Conservation (phyloP, 1,284 basidiomycete species). For the Laetiporus sulphureus region DNA sequence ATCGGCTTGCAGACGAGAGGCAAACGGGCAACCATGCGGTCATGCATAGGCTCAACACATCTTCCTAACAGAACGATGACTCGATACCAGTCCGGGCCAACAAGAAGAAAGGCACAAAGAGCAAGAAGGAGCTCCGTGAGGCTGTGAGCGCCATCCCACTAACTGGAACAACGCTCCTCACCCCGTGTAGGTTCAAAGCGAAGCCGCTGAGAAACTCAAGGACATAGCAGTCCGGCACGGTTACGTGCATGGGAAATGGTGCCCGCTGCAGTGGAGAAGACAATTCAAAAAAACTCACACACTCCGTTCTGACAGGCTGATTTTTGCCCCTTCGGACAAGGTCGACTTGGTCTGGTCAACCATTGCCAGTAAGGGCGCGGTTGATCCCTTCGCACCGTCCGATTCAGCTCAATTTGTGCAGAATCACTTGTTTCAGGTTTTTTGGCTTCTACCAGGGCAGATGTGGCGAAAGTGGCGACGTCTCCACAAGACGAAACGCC, state of each 20-base stretch:
- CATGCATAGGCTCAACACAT: too few species aligned
- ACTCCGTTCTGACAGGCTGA: conserved; percentile 37
- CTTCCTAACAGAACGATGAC: conserved; percentile 56
- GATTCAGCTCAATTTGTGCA: conserved; percentile 18
- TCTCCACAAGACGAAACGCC: conserved; percentile 40
- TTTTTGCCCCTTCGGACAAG: conserved; percentile 53
- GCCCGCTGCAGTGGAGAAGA: neutral
- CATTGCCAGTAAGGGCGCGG: conserved; percentile 40
- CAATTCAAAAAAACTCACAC: neutral
- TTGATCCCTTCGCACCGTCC: neutral
- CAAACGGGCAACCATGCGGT: too few species aligned
- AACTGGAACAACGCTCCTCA: too few species aligned
- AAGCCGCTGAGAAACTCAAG: conserved; percentile 50
- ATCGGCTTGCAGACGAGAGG: too few species aligned
- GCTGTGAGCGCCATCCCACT: too few species aligned
- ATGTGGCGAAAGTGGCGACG: conserved; percentile 57
- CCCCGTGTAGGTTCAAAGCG: conserved; percentile 53
- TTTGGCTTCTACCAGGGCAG: conserved; percentile 46
- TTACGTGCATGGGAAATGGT: conserved; percentile 65
- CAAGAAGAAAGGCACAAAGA: conserved; percentile 64
- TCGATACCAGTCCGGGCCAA: conserved; percentile 58
- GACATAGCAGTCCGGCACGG: conserved; percentile 47
- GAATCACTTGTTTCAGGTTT: conserved; percentile 58
- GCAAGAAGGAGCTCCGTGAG: conserved; percentile 70
- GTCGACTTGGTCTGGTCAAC: conserved; percentile 55